A percentile compares a stretch with the other conserved stretches of the same genome.
Conservation (phyloP, 1,284 basidiomycete genomes). For the Cronartium ribicola region DNA sequence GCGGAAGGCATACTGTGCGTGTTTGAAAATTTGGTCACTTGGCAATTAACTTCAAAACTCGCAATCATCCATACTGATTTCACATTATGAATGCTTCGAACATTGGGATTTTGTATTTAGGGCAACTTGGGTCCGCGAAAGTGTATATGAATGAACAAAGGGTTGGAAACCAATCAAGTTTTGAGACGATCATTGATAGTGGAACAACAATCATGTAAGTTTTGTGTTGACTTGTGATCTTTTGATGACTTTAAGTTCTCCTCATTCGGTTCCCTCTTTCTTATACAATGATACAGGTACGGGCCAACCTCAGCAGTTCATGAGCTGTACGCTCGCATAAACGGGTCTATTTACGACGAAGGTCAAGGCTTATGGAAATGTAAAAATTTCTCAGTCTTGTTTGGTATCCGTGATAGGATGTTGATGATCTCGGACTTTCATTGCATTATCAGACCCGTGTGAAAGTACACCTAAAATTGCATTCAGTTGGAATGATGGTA, state of each 20-base stretch:
- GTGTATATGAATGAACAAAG: slow-evolving; percentile 10
- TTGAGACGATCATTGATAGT: slow-evolving; percentile 32
- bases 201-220: slow-evolving; percentile 40
- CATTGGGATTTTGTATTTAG: neutral
- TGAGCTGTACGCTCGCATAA: neutral
- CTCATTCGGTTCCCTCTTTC: neutral
- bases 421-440: neutral
- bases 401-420: neutral
- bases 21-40: neutral
- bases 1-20: slow-evolving; percentile 27
- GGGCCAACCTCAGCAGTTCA: slow-evolving; percentile 24
- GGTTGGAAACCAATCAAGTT: neutral
- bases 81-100: too few relatives aligned
- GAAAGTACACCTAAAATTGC: slow-evolving; percentile 3
- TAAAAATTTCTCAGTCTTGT: neutral
- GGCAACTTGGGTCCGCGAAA: slow-evolving; percentile 24
- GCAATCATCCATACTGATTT: too few relatives aligned
- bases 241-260: too few relatives aligned
- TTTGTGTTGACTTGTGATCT: neutral
- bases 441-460: slow-evolving; percentile 15
- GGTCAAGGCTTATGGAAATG: slow-evolving; percentile 31
- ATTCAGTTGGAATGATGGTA: slow-evolving; percentile 30
- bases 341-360: slow-evolving; percentile 14
- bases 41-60: too few relatives aligned
- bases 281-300: slow-evolving; percentile 13